These are phyloP conservation scores for Blastomyces emzantsi DNA, from an alignment of 2,329 filamentous ascomycete species.

Conservation along the genomic window DNA sequence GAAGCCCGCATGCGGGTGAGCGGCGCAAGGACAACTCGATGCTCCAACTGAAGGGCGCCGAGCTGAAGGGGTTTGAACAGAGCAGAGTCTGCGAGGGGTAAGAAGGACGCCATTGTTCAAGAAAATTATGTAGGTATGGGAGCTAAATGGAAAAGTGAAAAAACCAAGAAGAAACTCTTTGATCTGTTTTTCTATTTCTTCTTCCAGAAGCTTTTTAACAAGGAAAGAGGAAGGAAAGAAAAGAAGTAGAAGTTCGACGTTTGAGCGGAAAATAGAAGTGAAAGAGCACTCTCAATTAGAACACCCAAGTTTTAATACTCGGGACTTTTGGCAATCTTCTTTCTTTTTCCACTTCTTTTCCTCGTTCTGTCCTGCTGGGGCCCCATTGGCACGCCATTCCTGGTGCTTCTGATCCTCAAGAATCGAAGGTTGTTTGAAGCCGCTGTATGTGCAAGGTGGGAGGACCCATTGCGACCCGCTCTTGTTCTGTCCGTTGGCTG, in stretches of 20 bases:
- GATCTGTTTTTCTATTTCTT: not conserved
- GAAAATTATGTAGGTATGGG: not conserved
- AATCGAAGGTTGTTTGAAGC: not conserved
- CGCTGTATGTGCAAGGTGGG: not conserved
- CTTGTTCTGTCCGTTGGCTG: not conserved
- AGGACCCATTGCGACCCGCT: not conserved
- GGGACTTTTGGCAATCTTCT: not conserved
- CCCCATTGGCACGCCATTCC: not conserved
- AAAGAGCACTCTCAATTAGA: too few species aligned
- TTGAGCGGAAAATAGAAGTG: not conserved
- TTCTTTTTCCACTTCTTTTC: not conserved
- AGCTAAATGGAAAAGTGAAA: not conserved
- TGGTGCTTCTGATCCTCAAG: not conserved
- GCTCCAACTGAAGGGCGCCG: conserved; percentile 34
- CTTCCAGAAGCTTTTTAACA: too few species aligned
- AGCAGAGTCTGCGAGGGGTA: not conserved
- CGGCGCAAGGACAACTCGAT: conserved; percentile 48
- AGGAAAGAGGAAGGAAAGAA: too few species aligned
- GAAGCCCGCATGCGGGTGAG: conserved; percentile 46
- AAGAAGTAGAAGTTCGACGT: not conserved
- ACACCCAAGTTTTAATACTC: too few species aligned
- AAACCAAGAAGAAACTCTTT: not conserved
- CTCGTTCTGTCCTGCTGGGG: not conserved
- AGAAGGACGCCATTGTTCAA: not conserved
- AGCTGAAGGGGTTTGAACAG: conserved; percentile 18